Evolutionary conservation across 2,329 filamentous ascomycete genomes (phyloP), one percentile per base, ranked within the genome.

Genomic region (Colletotrichum coccodes): DNA sequence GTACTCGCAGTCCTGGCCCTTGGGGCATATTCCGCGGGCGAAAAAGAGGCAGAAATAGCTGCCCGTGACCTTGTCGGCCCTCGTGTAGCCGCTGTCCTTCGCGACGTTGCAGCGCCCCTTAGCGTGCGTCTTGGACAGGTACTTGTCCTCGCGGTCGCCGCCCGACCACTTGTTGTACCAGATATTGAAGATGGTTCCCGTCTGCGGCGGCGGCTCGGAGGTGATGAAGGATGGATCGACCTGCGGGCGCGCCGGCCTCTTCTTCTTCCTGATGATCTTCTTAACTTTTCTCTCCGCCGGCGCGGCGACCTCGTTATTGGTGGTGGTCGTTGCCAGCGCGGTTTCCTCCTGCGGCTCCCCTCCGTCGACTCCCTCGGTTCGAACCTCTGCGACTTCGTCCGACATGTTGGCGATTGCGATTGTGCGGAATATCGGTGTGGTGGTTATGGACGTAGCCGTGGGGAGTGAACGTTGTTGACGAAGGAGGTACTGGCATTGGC

Each of bases 131-230:
- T 98, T 92, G 40, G 92, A 94, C 4, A 94, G 87, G 76, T 95
- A 94, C 74, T 95, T 94, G 83, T 97, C 94, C 77, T 98, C 95
- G 70, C 94, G 90, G 81, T 99, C 96, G 76, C 96, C 96, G 73
- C 96, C 96, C 1, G 91, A 92, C 95, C 95, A 98, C 82, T 98
- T 98, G 84, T 97, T 98, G 83, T 98, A 97, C 95, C 95, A 98
- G 76, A 97, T 97, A 81, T 99, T 99, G 87, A 96, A 99, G 67
- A 95, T 94, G 0, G 94, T 97, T 60, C 96, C 96, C 0, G 95
- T 98, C 76, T 98, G 95, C 1, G 94, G 93, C 18, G 95, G 94
- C 4, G 93, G 92, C 75, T 97, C 94, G 38, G 91, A 91, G 74
- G 92, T 93, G 81, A 97, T 88, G 49, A 91, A 91, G 46, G 92